Percentiles rank a stretch among this genome's conserved stretches.
phyloP scores from a whole-genome alignment of 2,329 filamentous ascomycete species.

The Beauveria rudraprayagi region DNA sequence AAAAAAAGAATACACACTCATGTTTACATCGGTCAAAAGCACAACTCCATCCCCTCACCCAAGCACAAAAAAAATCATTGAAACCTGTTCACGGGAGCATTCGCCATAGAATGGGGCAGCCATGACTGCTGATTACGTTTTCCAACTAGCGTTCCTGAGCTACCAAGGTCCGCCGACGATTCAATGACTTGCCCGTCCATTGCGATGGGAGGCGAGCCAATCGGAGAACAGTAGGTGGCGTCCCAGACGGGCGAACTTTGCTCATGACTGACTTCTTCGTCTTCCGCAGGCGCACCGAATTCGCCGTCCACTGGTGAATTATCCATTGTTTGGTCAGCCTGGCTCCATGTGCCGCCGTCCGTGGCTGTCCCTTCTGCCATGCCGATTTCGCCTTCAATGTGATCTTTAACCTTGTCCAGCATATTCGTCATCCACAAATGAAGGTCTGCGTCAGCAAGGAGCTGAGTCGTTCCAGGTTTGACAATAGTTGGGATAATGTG shows the following conservation, averaged over 20 bases:
- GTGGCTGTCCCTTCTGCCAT: background rate
- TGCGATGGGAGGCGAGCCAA: background rate
- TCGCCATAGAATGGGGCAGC: background rate
- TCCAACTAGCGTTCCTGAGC: constrained; percentile 6
- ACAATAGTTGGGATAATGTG: background rate
- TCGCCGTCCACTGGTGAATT: background rate
- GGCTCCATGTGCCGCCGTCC: background rate
- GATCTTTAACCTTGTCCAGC: constrained; percentile 7
- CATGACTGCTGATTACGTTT: background rate
- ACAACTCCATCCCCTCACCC: background rate
- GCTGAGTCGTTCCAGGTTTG: background rate
- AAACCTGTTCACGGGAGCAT: constrained; percentile 1
- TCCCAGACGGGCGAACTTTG: background rate
- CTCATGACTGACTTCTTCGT: constrained; percentile 5
- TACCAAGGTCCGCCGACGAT: background rate
- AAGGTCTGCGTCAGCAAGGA: background rate
- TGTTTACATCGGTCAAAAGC: background rate
- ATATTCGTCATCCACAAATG: background rate
- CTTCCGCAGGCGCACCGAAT: background rate
- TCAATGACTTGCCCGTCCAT: background rate
- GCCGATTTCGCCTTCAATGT: background rate
- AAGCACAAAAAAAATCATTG: background rate
- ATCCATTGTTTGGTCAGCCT: background rate
- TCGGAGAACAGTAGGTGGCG: background rate
- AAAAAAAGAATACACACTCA: background rate